These are phyloP conservation scores for Clonostachys solani DNA, from an alignment of 2,329 filamentous ascomycete species.

Conservation along the genomic window DNA sequence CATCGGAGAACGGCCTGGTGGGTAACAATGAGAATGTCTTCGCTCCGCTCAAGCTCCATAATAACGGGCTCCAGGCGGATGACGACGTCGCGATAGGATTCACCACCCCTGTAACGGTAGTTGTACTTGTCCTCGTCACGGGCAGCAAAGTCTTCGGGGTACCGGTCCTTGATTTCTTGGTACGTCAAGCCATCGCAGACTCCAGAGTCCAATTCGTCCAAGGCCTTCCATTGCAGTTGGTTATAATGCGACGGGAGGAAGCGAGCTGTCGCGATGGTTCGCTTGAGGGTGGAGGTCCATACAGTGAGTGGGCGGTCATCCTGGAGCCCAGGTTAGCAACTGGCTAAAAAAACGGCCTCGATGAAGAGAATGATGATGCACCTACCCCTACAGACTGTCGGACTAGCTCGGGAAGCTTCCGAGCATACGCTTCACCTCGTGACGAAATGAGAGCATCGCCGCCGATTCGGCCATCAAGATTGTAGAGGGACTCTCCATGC, in stretches of 20 bases:
- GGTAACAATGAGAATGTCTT: constrained; percentile 97
- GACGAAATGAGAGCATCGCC: constrained; percentile 85
- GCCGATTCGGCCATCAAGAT: constrained; percentile 85
- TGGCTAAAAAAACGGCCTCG: constrained; percentile 8
- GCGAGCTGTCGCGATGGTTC: constrained; percentile 87
- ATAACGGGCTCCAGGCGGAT: constrained; percentile 98
- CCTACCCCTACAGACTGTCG: constrained; percentile 80
- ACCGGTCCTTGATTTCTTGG: constrained; percentile 85
- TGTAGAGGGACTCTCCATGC: constrained; percentile 95
- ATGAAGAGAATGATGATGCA: constrained; percentile 15
- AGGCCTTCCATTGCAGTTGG: constrained; percentile 96
- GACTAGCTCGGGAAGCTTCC: constrained; percentile 78
- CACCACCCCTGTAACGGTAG: constrained; percentile 95
- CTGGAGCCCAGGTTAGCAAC: constrained; percentile 22
- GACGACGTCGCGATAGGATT: constrained; percentile 94
- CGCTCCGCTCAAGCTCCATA: constrained; percentile 95
- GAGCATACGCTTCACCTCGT: constrained; percentile 83
- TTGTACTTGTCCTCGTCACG: constrained; percentile 99
- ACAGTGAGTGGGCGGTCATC: constrained; percentile 57
- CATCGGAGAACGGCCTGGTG: constrained; percentile 95
- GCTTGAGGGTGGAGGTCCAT: constrained; percentile 62
- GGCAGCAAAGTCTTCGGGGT: constrained; percentile 90
- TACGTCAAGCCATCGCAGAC: constrained; percentile 97
- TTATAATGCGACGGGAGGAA: constrained; percentile 80
- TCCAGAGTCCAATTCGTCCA: constrained; percentile 94